These are phyloP conservation scores for Zygosaccharomyces pseudobailii DNA, from an alignment of 1,139 yeast species.

Conservation along the genomic window DNA sequence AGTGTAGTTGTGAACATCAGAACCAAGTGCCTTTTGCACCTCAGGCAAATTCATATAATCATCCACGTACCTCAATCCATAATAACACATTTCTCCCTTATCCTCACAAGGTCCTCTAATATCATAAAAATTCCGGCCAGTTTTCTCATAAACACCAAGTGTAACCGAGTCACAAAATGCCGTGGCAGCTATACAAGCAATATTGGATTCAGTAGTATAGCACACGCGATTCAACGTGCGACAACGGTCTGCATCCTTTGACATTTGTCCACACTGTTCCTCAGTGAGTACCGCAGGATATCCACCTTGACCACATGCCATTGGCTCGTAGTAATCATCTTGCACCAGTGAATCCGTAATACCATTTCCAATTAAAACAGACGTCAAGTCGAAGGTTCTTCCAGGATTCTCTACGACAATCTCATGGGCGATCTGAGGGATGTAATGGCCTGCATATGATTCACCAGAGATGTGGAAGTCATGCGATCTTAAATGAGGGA, in stretches of 20 bases:
- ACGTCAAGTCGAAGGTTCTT: constrained; percentile 58
- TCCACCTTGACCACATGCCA: constrained; percentile 85
- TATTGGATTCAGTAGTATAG: constrained; percentile 42
- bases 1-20: constrained; percentile 49
- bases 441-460: constrained; percentile 84
- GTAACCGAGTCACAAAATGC: constrained; percentile 35
- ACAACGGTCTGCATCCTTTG: constrained; percentile 53
- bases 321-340: constrained; percentile 64
- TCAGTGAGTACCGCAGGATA: constrained; percentile 59
- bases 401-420: constrained; percentile 56
- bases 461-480: constrained; percentile 84
- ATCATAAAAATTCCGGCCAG: constrained; percentile 68
- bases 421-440: constrained; percentile 74
- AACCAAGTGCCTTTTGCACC: constrained; percentile 61
- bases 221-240: constrained; percentile 49
- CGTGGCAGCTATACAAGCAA: constrained; percentile 53
- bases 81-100: constrained; percentile 50
- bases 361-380: constrained; percentile 80
- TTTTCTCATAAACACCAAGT: constrained; percentile 45
- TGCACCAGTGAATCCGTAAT: constrained; percentile 73
- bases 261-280: constrained; percentile 56
- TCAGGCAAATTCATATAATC: constrained; percentile 54
- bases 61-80: constrained; percentile 50
- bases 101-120: constrained; percentile 56
- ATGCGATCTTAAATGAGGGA: constrained; percentile 54